phyloP scores from a whole-genome alignment of 1,284 basidiomycete genomes.

The Rhodotorula sp. region DNA sequence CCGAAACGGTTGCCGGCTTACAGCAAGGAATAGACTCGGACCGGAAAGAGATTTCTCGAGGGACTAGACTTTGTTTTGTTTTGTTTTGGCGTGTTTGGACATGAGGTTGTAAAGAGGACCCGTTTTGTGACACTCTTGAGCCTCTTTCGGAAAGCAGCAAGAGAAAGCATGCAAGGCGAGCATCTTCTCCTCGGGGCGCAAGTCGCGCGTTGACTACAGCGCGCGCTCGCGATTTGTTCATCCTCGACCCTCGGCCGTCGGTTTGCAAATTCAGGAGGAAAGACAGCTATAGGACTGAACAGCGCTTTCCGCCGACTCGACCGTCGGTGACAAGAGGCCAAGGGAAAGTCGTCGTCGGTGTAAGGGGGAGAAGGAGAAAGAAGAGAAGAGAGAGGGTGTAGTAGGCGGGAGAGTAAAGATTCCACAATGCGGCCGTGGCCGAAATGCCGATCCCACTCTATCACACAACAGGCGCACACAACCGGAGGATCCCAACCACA shows the following conservation, averaged over 20 bases:
- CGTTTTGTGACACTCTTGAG: too few relatives aligned
- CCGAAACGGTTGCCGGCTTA: background rate
- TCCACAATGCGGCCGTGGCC: background rate
- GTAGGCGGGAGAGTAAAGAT: background rate
- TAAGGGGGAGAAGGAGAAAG: background rate
- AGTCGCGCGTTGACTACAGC: too few relatives aligned
- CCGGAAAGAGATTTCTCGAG: background rate
- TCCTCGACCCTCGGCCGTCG: background rate
- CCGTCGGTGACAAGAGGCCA: background rate
- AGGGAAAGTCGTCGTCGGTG: background rate
- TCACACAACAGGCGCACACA: constrained; percentile 3
- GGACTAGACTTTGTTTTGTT: background rate
- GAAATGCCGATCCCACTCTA: background rate
- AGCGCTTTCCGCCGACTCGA: background rate
- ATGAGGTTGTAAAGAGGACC: background rate
- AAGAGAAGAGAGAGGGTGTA: constrained; percentile 4
- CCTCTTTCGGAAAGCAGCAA: too few relatives aligned
- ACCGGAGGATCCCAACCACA: background rate
- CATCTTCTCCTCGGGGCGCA: too few relatives aligned
- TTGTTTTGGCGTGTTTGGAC: background rate
- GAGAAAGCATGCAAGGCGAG: too few relatives aligned
- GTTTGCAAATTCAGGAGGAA: background rate
- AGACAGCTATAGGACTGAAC: background rate
- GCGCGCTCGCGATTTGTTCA: background rate
- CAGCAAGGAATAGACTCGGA: constrained; percentile 4